Base-by-base conservation (phyloP, 2,329 filamentous ascomycete genomes). In the Venturia pyrina region DNA sequence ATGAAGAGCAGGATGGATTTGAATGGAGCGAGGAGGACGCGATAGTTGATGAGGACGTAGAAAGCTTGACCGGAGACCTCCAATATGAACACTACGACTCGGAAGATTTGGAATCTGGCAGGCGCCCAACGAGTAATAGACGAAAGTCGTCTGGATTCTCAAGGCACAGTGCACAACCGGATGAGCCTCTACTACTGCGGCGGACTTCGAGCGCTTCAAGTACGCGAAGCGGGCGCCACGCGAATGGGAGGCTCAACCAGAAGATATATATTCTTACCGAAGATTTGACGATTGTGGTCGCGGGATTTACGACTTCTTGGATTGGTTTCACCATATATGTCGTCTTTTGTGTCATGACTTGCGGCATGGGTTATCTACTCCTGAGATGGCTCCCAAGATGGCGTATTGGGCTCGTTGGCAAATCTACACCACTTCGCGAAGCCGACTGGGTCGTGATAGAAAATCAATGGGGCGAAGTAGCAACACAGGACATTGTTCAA, bases 391-490 rank as follows among this genome's bases (percentile, higher is more conserved):
- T 98, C 64, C 96, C 95, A 5, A 85, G 87, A 67, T 96, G 91
- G 91, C 87, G 90, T 71, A 87, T 98, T 62, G 83, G 83, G 62
- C 74, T 98, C 53, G 81, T 90, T 50, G 95, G 95, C 37, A 83
- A 80, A 64, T 79, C 87, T 5, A 85, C 85, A 19, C 81, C 90
- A 2, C 80, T 99, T 40, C 82, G 83, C 65, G 85, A 89, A 65
- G 95, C 91, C 72, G 83, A 90, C 67, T 99, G 96, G 95, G 88
- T 96, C 56, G 93, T 96, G 37, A 85, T 98, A 69, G 95, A 97
- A 83, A 97, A 99, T 72, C 92, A 98, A 82, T 98, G 95, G 93
- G 89, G 90, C 62, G 93, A 98, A 76, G 89, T 98, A 75, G 82
- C 84, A 15, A 85, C 95, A n/a, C 85, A 96, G 72, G 73, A 86